Evolutionary conservation across 106 monocot genomes (phyloP), one percentile per base, ranked within the genome.

Genomic region (Allium cepa): DNA sequence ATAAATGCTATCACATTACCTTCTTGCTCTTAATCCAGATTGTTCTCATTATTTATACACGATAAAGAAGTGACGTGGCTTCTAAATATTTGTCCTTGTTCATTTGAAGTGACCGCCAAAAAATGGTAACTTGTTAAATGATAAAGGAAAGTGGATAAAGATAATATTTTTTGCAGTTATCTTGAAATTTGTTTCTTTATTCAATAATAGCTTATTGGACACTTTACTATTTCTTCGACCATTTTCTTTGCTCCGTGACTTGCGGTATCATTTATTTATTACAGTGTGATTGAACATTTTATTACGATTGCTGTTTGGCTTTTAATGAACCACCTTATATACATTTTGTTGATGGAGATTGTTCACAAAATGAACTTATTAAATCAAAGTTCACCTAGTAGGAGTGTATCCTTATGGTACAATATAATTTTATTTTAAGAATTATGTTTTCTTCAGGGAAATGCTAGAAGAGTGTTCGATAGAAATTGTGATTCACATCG

Each of bases 381-480:
- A 58, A 59, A 60, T 50, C 11, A 60, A 60, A 66, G 36, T 66
- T 50, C 50, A 15, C 53, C 17, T 46, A 53, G 17, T 46, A 51
- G 60, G 22, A 55, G 1, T 47, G 12, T 46, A 22, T 36, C 36
- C 3, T 5, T 36, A 36, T 36, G 36, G 36, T 36, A 36, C 36
- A 36, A 36, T 36, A 36, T 36, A 36, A 5, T 36, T 36, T 1
- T 1, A 46, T 56, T 47, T 47, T 63, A 46, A 47, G 63, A 63
- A n/a, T 8, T 8, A 10, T 8, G 13, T 46, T 70, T 76, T 52
- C 7, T 69, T 10, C 87, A 99, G 99, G 99, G 91, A 49, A 99
- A 99, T 83, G 99, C 99, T 52, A 87, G 85, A 85, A 83, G 85
- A 52, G 68, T 99, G 64, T 80, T 84, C 82, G 93, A 99, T 51